phyloP scores from a whole-genome alignment of 2,329 filamentous ascomycete genomes.

The Neocucurbitaria cava region DNA sequence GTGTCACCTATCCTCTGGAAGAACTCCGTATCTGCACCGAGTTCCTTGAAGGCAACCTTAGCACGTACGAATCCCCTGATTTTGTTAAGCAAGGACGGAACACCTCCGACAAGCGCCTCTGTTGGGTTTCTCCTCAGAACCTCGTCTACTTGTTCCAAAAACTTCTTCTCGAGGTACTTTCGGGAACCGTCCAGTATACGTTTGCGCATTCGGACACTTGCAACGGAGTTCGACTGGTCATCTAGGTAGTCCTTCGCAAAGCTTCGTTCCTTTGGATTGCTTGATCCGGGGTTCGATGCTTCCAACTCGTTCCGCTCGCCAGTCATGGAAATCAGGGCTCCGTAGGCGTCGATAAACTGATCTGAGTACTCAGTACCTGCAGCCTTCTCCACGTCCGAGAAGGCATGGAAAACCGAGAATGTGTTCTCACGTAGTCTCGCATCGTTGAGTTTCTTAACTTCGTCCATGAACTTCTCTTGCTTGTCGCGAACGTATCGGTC shows the following conservation, averaged over 20 bases:
- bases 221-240: slow-evolving; percentile 69
- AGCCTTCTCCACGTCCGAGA: slow-evolving; percentile 75
- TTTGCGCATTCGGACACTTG: slow-evolving; percentile 73
- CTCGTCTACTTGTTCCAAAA: slow-evolving; percentile 77
- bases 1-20: slow-evolving; percentile 71
- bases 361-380: slow-evolving; percentile 74
- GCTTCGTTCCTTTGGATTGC: slow-evolving; percentile 74
- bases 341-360: slow-evolving; percentile 82
- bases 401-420: slow-evolving; percentile 77
- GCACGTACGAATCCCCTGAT: slow-evolving; percentile 91
- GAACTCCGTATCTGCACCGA: slow-evolving; percentile 80
- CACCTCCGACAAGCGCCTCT: slow-evolving; percentile 87
- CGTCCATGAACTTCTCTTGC: slow-evolving; percentile 79
- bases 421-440: slow-evolving; percentile 70
- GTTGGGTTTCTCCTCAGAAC: slow-evolving; percentile 82
- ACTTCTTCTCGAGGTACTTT: slow-evolving; percentile 79
- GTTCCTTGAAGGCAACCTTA: slow-evolving; percentile 78
- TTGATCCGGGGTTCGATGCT: slow-evolving; percentile 62
- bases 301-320: slow-evolving; percentile 67
- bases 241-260: slow-evolving; percentile 81
- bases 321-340: slow-evolving; percentile 79
- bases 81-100: slow-evolving; percentile 87
- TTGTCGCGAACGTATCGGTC: slow-evolving; percentile 83
- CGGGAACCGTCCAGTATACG: slow-evolving; percentile 82
- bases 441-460: slow-evolving; percentile 79